Evolutionary conservation across 2,329 filamentous ascomycete species (phyloP), one percentile per base, ranked within the genome.

Genomic region (Fusarium coffeatum): DNA sequence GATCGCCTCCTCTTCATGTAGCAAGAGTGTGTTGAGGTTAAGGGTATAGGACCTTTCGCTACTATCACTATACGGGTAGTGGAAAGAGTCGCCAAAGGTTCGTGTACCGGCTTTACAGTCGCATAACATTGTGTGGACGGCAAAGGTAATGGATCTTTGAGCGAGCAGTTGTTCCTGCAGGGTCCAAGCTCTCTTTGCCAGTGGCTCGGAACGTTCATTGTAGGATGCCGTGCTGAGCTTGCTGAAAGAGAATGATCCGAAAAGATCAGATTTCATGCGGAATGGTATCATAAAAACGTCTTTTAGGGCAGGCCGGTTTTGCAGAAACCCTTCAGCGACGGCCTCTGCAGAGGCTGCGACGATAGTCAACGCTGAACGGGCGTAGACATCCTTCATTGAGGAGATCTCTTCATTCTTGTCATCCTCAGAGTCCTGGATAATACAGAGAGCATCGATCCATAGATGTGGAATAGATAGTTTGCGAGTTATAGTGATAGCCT

Each of bases 371-470:
- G 23, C n/a, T 5, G 53, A 48, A 27, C 30, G 28, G n/a, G 42
- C 53, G 15, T 55, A 48, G 0, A 48, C 15, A 20, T 40, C 42
- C 30, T 48, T 55, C 42, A 55, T 48, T 8, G 12, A 28, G 6
- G 42, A 46, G 22, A 55, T 48, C 10, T 55, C 42, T 2, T 11
- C 18, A 28, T 18, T 28, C 10, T 55, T 48, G 1, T 55, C 53
- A 1, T n/a, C 8, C 1, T 48, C 53, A 4, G 30, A 48, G 4
- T 55, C 42, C 27, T 55, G 53, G 3, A 48, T 25, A 3, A 55
- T 55, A 15, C 42, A 55, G 1, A 48, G 10, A 13, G 53, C 53
- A 3, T 55, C 42, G 15, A 48, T 40, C 53, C 53, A 55, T 22
- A 55, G 2, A 15, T 55, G 48, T 1, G 42, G 30, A 11, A 55